Evolutionary conservation across 2,329 filamentous ascomycete genomes (phyloP), one percentile per base, ranked within the genome.

Genomic region (Mycosphaerella arachidis): DNA sequence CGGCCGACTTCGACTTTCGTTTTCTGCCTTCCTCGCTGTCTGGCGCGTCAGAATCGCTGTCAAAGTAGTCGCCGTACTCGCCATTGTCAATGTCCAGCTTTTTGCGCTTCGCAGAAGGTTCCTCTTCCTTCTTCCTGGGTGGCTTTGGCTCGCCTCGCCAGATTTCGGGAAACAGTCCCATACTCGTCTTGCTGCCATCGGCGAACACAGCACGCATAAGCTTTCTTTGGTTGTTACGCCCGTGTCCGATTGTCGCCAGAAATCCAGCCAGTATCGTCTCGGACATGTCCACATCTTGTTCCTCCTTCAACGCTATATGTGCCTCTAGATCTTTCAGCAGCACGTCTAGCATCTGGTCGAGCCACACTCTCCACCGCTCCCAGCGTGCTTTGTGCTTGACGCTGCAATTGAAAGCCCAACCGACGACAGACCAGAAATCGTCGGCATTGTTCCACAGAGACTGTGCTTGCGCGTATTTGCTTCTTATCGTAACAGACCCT

Each of bases 401-500:
- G 55, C 91, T 92, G 76, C 93, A 97, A 71, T 93, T 94, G 73
- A 97, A 92, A 0, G 90, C 89, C 94, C 94, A 97, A 3, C 93
- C 94, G 0, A 94, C 82, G 0, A 90, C 84, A 46, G 86, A 84
- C 91, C 94, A 99, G 69, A 97, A 95, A 71, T 96, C 91, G 62
- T 90, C 86, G 0, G 88, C 90, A n/a, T 84, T 83, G 16, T 77
- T 78, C 85, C 90, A 96, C 1, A 97, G 64, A 31, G 88, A 87
- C 48, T 85, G 81, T 13, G 82, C 78, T 54, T 84, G 83, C 1
- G 87, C 86, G 59, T 91, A 79, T 9, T 81, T 79, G 6, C 84
- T 81, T 46, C 80, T 78, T 37, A 92, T 75, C 9, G 77, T 82
- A 0, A 79, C 78, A 2, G 84, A 81, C 10, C 77, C 74, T 18